These are phyloP conservation scores for Zygotorulaspora mrakii DNA, from an alignment of 1,139 yeast genomes.

Conservation along the genomic window DNA sequence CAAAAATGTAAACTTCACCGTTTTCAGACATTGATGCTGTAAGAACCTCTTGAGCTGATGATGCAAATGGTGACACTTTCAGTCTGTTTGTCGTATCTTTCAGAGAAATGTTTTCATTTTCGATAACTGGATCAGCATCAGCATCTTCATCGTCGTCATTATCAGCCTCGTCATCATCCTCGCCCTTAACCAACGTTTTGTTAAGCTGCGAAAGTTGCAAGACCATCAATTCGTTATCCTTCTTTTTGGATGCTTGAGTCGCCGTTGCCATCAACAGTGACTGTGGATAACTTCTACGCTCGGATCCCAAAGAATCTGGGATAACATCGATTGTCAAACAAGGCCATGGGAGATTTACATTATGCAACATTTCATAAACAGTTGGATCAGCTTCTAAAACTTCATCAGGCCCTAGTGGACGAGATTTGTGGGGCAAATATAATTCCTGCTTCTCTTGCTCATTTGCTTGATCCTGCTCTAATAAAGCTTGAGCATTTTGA, in stretches of 20 bases:
- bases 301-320: slow-evolving; percentile 82
- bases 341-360: slow-evolving; percentile 95
- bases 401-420: slow-evolving; percentile 92
- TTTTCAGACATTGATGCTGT: slow-evolving; percentile 87
- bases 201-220: slow-evolving; percentile 78
- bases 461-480: slow-evolving; percentile 36
- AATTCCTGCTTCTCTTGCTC: slow-evolving; percentile 40
- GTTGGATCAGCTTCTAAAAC: slow-evolving; percentile 94
- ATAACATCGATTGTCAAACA: slow-evolving; percentile 85
- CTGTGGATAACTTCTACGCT: slow-evolving; percentile 88
- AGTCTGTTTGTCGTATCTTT: slow-evolving; percentile 85
- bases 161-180: slow-evolving; percentile 60
- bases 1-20: slow-evolving; percentile 86
- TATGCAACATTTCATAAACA: slow-evolving; percentile 94
- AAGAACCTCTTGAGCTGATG: slow-evolving; percentile 52
- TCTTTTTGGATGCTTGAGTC: slow-evolving; percentile 84
- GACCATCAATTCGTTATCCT: slow-evolving; percentile 82
- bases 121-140: slow-evolving; percentile 78
- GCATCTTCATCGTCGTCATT: slow-evolving; percentile 70
- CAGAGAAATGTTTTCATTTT: slow-evolving; percentile 72
- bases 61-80: slow-evolving; percentile 76
- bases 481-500: slow-evolving; percentile 38
- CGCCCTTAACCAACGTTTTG: slow-evolving; percentile 81
- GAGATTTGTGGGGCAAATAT: slow-evolving; percentile 82
- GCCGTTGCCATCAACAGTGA: slow-evolving; percentile 84